Base-by-base conservation (phyloP, 495 filamentous ascomycete species). In the Penicillium steckii region DNA sequence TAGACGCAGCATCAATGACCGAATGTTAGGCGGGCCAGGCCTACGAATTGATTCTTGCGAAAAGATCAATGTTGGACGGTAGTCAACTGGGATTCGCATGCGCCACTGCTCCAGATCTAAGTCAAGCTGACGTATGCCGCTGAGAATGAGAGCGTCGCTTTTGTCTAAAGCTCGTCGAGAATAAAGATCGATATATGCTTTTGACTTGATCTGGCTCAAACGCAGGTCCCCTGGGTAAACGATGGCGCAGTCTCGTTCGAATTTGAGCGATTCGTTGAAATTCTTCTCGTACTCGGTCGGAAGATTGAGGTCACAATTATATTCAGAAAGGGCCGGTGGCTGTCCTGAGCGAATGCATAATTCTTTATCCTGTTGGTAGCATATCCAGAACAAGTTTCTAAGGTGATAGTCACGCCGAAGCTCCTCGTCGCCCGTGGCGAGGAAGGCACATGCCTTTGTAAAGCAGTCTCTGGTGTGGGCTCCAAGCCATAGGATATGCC, bases 241-340 rank as follows among this genome's bases (percentile, higher is more conserved):
- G 1, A 69, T 63, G 0, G 55, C 49, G 17, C 49, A 49, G 17
- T 15, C 9, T 7, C 13, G 15, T 13, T 30, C 44, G 25, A 17
- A 29, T 18, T 8, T 21, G 21, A 30, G 44, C 1, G 57, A 48
- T 7, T 62, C 49, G 22, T 66, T 53, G 30, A 13, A 44, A 7
- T 27, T 19, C 25, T 33, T 44, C 25, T 58, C 45, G 45, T 65
- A 60, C 19, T 60, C 32, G 1, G 49, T 50, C 0, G 70, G 70
- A 13, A 70, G 58, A 8, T 62, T 65, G n/a, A 74, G 57, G 52
- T 73, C 68, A 53, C 71, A 74, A 47, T 71, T 60, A 19, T 73
- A 64, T 25, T 74, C 70, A 41, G 55, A 52, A 23, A 74, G 64
- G 15, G 59, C 52, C 7, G 71, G 68, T 9, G 70, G 71, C 46